A percentile compares a stretch with the other conserved stretches of the same genome.
These are phyloP conservation scores for Polysphondylium violaceum DNA, from an alignment of 78 protist species.

Conservation along the genomic window DNA sequence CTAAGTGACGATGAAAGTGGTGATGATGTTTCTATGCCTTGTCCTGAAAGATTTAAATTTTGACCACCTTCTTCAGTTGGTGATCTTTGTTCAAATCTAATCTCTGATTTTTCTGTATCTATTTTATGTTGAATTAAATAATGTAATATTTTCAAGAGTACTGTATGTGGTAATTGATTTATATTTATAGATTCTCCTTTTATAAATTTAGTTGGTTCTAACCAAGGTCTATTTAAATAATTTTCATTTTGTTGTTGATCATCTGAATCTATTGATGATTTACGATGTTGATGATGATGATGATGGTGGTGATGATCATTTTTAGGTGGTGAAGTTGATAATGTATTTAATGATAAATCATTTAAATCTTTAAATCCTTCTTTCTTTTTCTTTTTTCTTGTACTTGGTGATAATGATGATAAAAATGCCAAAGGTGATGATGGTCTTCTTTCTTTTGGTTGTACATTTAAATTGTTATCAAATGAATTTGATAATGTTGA, in stretches of 20 bases:
- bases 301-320: neutral
- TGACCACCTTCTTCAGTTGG: slow-evolving; percentile 16
- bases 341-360: neutral
- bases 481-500: slow-evolving; percentile 1
- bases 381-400: slow-evolving; percentile 23
- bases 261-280: neutral
- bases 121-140: slow-evolving; percentile 16
- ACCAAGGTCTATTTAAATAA: neutral
- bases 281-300: neutral
- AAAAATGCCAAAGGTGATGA: slow-evolving; percentile 72
- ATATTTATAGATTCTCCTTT: neutral
- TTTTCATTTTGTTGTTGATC: neutral
- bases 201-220: neutral
- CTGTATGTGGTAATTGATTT: slow-evolving; percentile 56
- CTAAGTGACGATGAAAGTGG: neutral
- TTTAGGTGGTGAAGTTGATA: neutral
- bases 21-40: neutral
- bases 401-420: slow-evolving; percentile 34
- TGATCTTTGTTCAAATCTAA: slow-evolving; percentile 14
- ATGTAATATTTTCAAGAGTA: slow-evolving; percentile 22
- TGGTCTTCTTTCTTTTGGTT: slow-evolving; percentile 51
- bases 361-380: neutral
- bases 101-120: slow-evolving; percentile 52
- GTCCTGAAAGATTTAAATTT: neutral
- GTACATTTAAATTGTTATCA: neutral